A percentile compares a stretch with the other conserved stretches of the same genome.
These are phyloP conservation scores for Apiospora hydei DNA, from an alignment of 2,329 filamentous ascomycete genomes.

Conservation along the genomic window DNA sequence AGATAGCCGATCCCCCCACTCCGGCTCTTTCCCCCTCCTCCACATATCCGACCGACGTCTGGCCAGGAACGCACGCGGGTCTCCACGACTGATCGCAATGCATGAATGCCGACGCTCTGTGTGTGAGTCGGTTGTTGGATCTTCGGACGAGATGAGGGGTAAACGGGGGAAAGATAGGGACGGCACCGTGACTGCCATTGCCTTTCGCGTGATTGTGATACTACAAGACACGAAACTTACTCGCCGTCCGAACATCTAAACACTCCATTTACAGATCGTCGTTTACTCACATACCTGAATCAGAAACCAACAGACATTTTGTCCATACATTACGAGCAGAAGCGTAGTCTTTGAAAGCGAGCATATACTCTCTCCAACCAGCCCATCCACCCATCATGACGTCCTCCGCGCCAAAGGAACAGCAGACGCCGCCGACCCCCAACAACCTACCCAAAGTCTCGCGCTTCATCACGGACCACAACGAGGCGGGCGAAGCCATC, in stretches of 20 bases:
- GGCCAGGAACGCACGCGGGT: no score
- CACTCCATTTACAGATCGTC: background rate
- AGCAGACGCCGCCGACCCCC: slow-evolving; percentile 28
- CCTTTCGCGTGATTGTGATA: background rate
- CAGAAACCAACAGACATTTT: background rate
- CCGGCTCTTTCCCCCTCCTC: background rate
- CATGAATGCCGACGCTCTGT: background rate
- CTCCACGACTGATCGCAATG: background rate
- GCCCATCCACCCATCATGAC: background rate
- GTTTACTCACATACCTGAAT: no score
- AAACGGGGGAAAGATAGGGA: background rate
- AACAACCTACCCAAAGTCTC: slow-evolving; percentile 30
- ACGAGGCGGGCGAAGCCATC: slow-evolving; percentile 42
- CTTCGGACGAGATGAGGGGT: slow-evolving; percentile 15
- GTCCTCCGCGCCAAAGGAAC: background rate
- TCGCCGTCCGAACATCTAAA: background rate
- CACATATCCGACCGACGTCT: slow-evolving; percentile 1
- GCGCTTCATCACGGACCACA: slow-evolving; percentile 46
- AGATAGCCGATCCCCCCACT: slow-evolving; percentile 10
- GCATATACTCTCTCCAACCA: background rate
- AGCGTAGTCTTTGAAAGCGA: background rate
- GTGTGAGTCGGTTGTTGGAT: background rate
- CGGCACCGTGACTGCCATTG: background rate
- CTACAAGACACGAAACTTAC: background rate
- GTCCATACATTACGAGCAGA: background rate